Evolutionary conservation across 2,329 filamentous ascomycete species (phyloP).

Genomic region (Colletotrichum tofieldiae): DNA sequence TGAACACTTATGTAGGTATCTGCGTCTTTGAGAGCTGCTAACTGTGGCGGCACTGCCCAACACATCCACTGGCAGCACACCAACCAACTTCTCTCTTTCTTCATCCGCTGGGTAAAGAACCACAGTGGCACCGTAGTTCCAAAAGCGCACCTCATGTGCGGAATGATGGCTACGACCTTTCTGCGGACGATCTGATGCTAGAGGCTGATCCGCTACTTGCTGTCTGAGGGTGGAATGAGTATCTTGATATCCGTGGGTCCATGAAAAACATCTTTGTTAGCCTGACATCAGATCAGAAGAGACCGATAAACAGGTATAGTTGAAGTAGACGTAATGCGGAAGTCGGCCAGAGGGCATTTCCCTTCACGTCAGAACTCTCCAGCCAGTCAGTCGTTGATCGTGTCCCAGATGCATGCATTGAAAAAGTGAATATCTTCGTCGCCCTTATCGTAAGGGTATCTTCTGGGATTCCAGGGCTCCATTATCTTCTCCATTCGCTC

Average conservation of each 20-base stretch:
- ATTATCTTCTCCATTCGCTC: not conserved
- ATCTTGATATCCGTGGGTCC: constrained; percentile 10
- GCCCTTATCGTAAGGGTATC: constrained; percentile 18
- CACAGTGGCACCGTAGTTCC: not conserved
- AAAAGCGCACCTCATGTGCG: constrained; percentile 29
- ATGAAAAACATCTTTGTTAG: not conserved
- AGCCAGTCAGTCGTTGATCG: constrained; percentile 14
- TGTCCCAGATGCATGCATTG: not conserved
- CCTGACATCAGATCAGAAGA: not conserved
- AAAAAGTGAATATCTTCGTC: not conserved
- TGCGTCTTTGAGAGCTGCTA: not conserved
- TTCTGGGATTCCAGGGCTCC: not conserved
- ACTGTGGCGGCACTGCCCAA: not conserved
- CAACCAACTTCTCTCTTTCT: constrained; percentile 11
- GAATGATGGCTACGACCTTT: not conserved
- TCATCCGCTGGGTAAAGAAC: not conserved
- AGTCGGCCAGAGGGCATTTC: not conserved
- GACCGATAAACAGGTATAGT: not conserved
- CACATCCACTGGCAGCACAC: not conserved
- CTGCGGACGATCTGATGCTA: constrained; percentile 22
- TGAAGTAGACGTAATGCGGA: too few species aligned
- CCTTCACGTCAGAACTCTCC: not conserved
- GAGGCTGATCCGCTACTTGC: constrained; percentile 17
- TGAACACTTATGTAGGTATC: not conserved
- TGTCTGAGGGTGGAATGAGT: constrained; percentile 3